Base-by-base conservation (phyloP, 768 basidiomycete genomes). In the Mrakia gelida region DNA sequence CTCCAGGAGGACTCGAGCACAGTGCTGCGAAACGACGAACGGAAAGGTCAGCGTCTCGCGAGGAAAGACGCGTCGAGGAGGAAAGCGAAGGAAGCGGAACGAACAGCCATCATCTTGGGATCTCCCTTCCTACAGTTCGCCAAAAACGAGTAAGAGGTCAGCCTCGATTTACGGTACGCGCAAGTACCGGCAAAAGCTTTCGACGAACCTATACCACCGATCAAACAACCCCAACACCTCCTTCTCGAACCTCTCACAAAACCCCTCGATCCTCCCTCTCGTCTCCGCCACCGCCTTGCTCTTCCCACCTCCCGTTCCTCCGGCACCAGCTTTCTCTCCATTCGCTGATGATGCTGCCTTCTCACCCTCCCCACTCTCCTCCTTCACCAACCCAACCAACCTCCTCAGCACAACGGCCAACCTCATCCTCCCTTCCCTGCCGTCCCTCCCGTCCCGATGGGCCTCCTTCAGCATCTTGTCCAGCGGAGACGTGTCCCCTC, bases 191-290 rank as follows among this genome's bases (percentile, higher is more conserved):
- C n/a, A n/a, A n/a, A n/a, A n/a, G n/a, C n/a, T n/a, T n/a, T 13
- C 11, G 4, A 70, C 73, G 65, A 18, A 78, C 77, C 95, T 90
- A 85, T 98, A 99, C 82, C 93, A 95, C 81, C 92, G 87, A 84
- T 99, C 97, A 83, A 99, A 99, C 61, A 98, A 87, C 82, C 92
- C 90, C 74, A 99, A 89, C 90, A 98, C 96, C 83, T 98, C 96
- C 86, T 96, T 98, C 85, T 99, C 97, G 80, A 98, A 98, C 84
- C 92, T 93, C 86, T 99, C 97, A 86, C 97, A 97, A 81, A 98
- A 98, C 83, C 92, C 92, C 82, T 98, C 96, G 79, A 99, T 94
- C 77, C 88, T 91, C 83, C 97, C 95, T 79, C 92, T 87, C 2
- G 95, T 94, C 91, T 95, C 81, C 4, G 34, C 77, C 2, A 62